Evolutionary conservation across 1,284 basidiomycete species (phyloP).

Genomic region (Cryptococcus hybrid): DNA sequence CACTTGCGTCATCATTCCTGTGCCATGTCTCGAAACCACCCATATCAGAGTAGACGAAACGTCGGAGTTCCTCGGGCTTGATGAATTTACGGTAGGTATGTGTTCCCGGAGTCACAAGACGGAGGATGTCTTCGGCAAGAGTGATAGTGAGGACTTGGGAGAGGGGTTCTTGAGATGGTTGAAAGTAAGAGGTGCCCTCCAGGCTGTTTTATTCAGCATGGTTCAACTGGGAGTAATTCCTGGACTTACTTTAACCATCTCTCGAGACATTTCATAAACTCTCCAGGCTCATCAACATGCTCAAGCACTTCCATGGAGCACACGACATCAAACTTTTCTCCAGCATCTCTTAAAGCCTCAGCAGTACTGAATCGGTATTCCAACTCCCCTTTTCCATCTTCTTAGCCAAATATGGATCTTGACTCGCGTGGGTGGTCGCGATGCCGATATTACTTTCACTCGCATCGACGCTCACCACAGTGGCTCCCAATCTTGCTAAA

Average conservation of each 20-base stretch:
- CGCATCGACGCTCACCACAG: conserved; percentile 86
- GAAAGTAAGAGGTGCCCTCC: conserved; percentile 94
- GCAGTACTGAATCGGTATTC: conserved; percentile 76
- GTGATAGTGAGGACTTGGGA: conserved; percentile 88
- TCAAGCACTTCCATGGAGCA: conserved; percentile 98
- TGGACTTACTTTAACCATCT: conserved; percentile 72
- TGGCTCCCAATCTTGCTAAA: conserved; percentile 81
- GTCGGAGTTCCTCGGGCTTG: conserved; percentile 81
- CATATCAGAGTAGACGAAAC: conserved; percentile 69
- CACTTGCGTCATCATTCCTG: conserved; percentile 46
- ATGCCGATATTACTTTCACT: conserved; percentile 82
- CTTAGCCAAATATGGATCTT: conserved; percentile 63
- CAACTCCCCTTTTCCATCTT: conserved; percentile 32
- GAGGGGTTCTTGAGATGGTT: conserved; percentile 90
- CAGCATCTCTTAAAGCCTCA: conserved; percentile 62
- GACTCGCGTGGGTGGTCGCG: conserved; percentile 75
- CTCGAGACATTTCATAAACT: conserved; percentile 76
- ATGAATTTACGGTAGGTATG: conserved; percentile 91
- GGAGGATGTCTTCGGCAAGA: conserved; percentile 78
- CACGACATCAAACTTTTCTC: conserved; percentile 77
- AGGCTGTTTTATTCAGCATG: conserved; percentile 58
- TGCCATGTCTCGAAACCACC: conserved; percentile 48
- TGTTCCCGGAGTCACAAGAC: conserved; percentile 83
- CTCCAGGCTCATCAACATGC: conserved; percentile 88
- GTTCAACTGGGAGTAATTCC: neutral